Evolutionary conservation across 176 grass and related monocot genomes (phyloP).

Genomic region (Eleusine indica): DNA sequence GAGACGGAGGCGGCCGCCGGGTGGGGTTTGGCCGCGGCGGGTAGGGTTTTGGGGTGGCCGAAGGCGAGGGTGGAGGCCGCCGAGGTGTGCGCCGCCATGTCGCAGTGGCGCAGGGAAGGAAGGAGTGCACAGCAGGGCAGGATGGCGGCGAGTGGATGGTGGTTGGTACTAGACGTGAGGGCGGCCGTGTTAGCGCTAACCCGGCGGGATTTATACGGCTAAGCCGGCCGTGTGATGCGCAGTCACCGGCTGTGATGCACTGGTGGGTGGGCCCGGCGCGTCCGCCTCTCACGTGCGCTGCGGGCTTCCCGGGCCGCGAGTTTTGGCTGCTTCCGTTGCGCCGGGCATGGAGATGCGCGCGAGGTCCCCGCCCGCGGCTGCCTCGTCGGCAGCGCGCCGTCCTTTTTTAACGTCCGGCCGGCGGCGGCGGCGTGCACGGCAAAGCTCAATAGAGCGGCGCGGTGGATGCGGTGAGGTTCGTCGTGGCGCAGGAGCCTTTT

Average conservation of each 20-base stretch:
- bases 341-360: not conserved
- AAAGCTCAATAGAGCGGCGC: not conserved
- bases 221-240: slow-evolving; percentile 5
- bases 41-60: slow-evolving; percentile 61
- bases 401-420: not conserved
- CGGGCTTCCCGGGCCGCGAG: not conserved
- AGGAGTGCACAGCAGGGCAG: not conserved
- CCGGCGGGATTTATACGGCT: slow-evolving; percentile 5
- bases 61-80: slow-evolving; percentile 44
- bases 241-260: not conserved
- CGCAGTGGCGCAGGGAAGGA: not conserved
- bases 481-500: not conserved
- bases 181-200: not conserved
- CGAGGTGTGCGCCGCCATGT: slow-evolving; percentile 63
- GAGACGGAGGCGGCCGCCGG: slow-evolving; percentile 1
- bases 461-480: not conserved
- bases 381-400: not conserved
- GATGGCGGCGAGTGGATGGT: not conserved
- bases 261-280: not conserved
- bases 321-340: slow-evolving; percentile 14
- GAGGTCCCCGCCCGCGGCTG: not conserved
- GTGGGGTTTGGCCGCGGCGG: not conserved
- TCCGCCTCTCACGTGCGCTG: not conserved
- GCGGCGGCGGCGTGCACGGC: slow-evolving; percentile 9
- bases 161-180: not conserved